Conservation (phyloP, 148 eudicot genomes). For the Silene latifolia region DNA sequence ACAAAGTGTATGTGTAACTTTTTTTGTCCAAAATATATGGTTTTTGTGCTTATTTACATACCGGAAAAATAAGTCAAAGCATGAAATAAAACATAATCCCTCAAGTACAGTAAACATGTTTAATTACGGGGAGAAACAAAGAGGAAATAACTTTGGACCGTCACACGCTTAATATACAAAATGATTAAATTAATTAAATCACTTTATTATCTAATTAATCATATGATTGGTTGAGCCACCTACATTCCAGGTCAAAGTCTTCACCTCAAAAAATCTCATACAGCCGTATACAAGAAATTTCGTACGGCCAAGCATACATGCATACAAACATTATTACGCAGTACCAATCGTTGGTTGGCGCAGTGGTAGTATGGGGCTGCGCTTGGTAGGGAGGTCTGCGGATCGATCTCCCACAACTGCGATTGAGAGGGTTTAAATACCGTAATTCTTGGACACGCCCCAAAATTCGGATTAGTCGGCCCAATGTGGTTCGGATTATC, state of each 20-base stretch:
- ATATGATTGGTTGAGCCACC: not conserved
- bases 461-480: no score
- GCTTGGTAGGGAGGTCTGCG: no score
- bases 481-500: no score
- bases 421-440: no score
- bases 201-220: not conserved
- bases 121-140: not conserved
- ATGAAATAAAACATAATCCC: constrained; percentile 21
- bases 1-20: no score
- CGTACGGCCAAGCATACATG: constrained; percentile 20
- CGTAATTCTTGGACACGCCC: no score
- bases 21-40: constrained; percentile 15
- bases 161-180: not conserved
- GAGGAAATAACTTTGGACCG: constrained; percentile 20
- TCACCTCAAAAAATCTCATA: not conserved
- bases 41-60: constrained; percentile 1
- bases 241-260: constrained; percentile 19
- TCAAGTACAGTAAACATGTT: constrained; percentile 29
- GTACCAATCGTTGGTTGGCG: no score
- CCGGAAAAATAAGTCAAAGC: no score
- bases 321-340: no score
- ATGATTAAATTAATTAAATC: not conserved
- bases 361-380: no score
- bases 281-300: constrained; percentile 14
- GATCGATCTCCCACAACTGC: no score